Evolutionary conservation across 2,329 filamentous ascomycete species (phyloP).

Genomic region (Nothomitra cinnamomea): DNA sequence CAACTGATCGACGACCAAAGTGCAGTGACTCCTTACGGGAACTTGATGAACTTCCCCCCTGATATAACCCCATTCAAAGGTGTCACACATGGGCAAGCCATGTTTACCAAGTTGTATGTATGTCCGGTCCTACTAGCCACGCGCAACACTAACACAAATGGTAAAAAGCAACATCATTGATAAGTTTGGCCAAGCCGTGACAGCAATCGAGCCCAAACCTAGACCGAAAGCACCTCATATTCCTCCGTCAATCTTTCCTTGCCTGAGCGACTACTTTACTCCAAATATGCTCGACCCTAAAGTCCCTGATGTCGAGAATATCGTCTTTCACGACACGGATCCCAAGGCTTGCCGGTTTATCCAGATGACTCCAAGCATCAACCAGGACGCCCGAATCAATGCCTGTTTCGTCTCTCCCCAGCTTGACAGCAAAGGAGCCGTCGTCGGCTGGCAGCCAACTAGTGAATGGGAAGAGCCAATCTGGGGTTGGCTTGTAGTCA

Average conservation of each 20-base stretch:
- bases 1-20: too few relatives aligned
- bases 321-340: too few relatives aligned
- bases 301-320: too few relatives aligned
- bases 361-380: constrained; percentile 27
- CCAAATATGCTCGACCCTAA: constrained; percentile 14
- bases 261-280: constrained; percentile 21
- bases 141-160: background rate
- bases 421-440: background rate
- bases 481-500: constrained; percentile 27
- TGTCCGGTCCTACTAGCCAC: background rate
- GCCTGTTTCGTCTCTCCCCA: constrained; percentile 18
- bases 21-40: background rate
- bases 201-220: background rate
- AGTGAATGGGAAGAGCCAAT: constrained; percentile 20
- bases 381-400: constrained; percentile 24
- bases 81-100: background rate
- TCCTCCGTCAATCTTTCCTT: constrained; percentile 17
- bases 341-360: constrained; percentile 23
- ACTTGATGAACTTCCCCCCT: background rate
- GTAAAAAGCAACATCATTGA: constrained; percentile 24
- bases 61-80: background rate
- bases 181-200: constrained; percentile 30
- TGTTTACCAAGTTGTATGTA: background rate
- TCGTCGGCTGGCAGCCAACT: background rate
- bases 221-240: background rate